Conservation (phyloP, 805 yeast genomes). For the Wickerhamomyces strasburgensis region DNA sequence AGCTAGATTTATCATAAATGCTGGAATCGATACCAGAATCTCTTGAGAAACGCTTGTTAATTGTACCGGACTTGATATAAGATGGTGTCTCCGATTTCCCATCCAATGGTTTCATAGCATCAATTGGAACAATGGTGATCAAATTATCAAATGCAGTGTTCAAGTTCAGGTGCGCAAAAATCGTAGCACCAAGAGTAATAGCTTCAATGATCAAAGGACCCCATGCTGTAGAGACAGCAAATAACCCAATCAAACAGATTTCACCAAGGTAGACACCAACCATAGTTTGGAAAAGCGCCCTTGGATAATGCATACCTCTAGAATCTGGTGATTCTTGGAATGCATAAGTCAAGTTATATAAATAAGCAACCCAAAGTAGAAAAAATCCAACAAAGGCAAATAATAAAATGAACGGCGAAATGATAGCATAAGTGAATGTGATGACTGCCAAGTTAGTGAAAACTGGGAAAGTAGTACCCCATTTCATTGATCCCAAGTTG, state of each 20-base stretch:
- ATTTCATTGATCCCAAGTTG: slow-evolving; percentile 45
- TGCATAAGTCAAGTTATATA: slow-evolving; percentile 74
- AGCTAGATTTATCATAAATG: slow-evolving; percentile 4
- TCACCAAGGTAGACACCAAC: slow-evolving; percentile 87
- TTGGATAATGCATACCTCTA: slow-evolving; percentile 80
- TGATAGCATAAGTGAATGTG: slow-evolving; percentile 60
- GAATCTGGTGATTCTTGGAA: slow-evolving; percentile 62
- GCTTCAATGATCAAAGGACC: slow-evolving; percentile 82
- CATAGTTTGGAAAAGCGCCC: slow-evolving; percentile 83
- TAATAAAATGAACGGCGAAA: slow-evolving; percentile 76
- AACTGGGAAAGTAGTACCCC: slow-evolving; percentile 80
- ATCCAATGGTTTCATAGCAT: slow-evolving; percentile 72
- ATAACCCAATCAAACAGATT: slow-evolving; percentile 78
- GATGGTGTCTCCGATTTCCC: slow-evolving; percentile 65
- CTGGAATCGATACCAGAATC: slow-evolving; percentile 5
- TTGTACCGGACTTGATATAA: slow-evolving; percentile 21
- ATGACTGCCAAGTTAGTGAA: slow-evolving; percentile 69
- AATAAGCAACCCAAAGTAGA: slow-evolving; percentile 68
- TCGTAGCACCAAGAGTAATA: slow-evolving; percentile 58
- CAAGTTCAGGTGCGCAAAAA: slow-evolving; percentile 62
- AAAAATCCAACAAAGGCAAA: slow-evolving; percentile 70
- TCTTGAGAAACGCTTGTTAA: not conserved
- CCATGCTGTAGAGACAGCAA: slow-evolving; percentile 91
- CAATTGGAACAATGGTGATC: slow-evolving; percentile 56
- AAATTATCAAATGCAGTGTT: slow-evolving; percentile 62